Evolutionary conservation across 2,329 filamentous ascomycete species (phyloP).

Genomic region (Leptosphaerulina australis): DNA sequence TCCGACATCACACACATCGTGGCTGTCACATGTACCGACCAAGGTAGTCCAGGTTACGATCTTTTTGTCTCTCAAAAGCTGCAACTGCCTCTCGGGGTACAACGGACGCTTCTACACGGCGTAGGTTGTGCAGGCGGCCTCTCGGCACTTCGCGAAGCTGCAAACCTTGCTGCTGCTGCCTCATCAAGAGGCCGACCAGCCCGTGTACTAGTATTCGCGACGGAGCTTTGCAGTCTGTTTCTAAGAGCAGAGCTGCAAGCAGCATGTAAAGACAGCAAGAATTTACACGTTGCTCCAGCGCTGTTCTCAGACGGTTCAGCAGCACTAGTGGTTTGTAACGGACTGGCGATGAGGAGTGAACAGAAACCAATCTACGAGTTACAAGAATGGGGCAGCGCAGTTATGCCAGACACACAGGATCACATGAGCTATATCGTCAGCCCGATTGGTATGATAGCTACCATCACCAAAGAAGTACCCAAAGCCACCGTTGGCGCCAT

Average conservation of each 20-base stretch:
- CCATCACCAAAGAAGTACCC: constrained; percentile 32
- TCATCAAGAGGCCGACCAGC: constrained; percentile 64
- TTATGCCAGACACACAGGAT: constrained; percentile 65
- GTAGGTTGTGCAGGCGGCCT: constrained; percentile 51
- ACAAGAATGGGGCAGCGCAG: constrained; percentile 68
- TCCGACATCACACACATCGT: constrained; percentile 48
- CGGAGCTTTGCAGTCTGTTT: constrained; percentile 61
- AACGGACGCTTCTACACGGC: constrained; percentile 46
- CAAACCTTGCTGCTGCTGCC: constrained; percentile 69
- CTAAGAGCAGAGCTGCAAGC: constrained; percentile 70
- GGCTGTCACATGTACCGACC: constrained; percentile 48
- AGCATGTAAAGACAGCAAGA: constrained; percentile 54
- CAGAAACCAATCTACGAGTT: constrained; percentile 60
- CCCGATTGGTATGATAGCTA: constrained; percentile 57
- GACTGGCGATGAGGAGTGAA: constrained; percentile 54
- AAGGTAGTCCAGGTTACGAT: constrained; percentile 50
- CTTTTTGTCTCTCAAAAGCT: constrained; percentile 46
- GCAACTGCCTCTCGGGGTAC: constrained; percentile 34
- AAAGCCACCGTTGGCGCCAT: constrained; percentile 25
- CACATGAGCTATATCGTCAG: constrained; percentile 71
- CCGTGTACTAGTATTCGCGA: constrained; percentile 67
- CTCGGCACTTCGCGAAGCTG: constrained; percentile 53
- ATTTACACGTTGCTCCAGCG: constrained; percentile 68
- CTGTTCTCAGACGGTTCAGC: constrained; percentile 76
- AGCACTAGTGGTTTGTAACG: constrained; percentile 68